Base-by-base conservation (phyloP, 164 flowering plant genomes). In the Magnolia officinalis region DNA sequence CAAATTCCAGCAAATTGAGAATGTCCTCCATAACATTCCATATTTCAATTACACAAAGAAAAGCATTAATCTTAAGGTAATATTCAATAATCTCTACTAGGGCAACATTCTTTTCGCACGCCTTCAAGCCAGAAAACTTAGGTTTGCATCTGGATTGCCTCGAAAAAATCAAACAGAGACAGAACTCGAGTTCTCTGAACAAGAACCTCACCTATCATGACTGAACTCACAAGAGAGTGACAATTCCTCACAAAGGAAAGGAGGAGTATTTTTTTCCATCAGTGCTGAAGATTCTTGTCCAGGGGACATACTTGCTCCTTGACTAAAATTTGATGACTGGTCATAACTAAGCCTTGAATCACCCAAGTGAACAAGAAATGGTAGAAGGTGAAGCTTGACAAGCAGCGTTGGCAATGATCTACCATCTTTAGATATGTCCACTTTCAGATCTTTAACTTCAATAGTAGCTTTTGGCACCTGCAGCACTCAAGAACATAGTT, bases 341-440 rank as follows among this genome's bases (percentile, higher is more conserved):
- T 92, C 97, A 86, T 72, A 84, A 76, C 88, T 87, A 65, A 81
- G 64, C 63, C 83, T 87, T 78, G 93, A 82, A 76, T 87, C 95
- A 75, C 89, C 91, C 79, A 88, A 75, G 76, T 91, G 87, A 75
- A 91, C 83, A 78, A 81, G 59, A 79, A 91, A 80, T 75, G 98
- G 95, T 78, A 86, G 77, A 77, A 96, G 84, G 13, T 86, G 85
- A 77, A 94, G 81, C 86, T 89, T 93, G 76, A 94, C 87, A 86
- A 90, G 80, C 77, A 93, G 76, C 76, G 82, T 84, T 19, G 94
- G 83, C 81, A 82, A 83, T 24, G 99, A 80, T 76, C 90, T 89
- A 75, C 94, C 95, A 84, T 87, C 92, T 87, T 90, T 96, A 50
- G 89, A 90, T 81, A 94, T 84, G 77, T 96, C 98, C 77, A 94